These are phyloP conservation scores for Rhizomucor miehei DNA, from an alignment of 371 early-diverging fungal genomes.

Conservation along the genomic window DNA sequence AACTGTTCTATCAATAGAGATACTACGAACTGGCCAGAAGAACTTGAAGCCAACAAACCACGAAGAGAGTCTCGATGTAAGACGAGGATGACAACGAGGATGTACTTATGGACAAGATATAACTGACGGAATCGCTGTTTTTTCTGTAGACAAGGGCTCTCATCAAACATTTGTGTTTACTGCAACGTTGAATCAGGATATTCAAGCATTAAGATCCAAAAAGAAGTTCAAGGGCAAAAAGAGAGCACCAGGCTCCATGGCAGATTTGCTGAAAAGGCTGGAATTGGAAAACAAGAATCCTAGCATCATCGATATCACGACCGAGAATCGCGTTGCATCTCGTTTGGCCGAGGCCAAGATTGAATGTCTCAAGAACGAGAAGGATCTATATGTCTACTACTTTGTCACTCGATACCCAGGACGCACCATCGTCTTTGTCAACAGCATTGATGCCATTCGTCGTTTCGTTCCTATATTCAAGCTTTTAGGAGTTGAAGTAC, in stretches of 20 bases:
- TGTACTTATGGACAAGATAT: no score
- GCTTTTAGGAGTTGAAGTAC: constrained; percentile 62
- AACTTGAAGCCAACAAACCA: constrained; percentile 15
- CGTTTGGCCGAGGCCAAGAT: constrained; percentile 78
- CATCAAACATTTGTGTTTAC: constrained; percentile 96
- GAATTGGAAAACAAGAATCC: constrained; percentile 75
- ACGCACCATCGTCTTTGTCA: constrained; percentile 92
- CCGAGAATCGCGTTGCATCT: constrained; percentile 61
- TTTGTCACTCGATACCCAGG: constrained; percentile 84
- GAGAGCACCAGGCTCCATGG: constrained; percentile 7
- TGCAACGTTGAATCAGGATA: constrained; percentile 85
- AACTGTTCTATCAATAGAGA: constrained; percentile 10
- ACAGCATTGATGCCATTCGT: constrained; percentile 89
- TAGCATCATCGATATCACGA: constrained; percentile 67
- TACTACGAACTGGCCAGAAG: constrained; percentile 43
- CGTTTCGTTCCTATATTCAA: constrained; percentile 82
- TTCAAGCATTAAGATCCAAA: constrained; percentile 53
- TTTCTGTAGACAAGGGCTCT: constrained; percentile 15
- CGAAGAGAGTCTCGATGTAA: constrained; percentile 1
- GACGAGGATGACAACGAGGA: no score
- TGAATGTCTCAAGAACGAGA: constrained; percentile 82
- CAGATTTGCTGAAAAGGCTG: constrained; percentile 65
- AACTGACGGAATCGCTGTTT: no score
- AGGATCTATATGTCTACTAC: constrained; percentile 87
- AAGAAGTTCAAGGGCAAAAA: constrained; percentile 35